These are phyloP conservation scores for Lactarius sanguifluus DNA, from an alignment of 768 basidiomycete species.

Conservation along the genomic window DNA sequence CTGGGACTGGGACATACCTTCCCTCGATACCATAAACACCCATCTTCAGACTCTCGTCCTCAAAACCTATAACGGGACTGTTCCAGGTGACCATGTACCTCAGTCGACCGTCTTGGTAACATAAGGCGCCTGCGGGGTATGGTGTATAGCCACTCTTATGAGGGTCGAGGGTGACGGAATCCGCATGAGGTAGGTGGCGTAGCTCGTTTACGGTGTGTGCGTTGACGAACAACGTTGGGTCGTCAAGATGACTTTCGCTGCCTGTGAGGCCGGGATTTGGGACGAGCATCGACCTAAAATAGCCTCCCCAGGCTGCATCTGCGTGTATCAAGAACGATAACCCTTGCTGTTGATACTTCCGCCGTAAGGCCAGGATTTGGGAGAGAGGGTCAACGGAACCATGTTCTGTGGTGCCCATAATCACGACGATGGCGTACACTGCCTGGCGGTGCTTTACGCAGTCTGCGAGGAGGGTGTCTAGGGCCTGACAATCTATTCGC, in stretches of 20 bases:
- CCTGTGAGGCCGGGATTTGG: slow-evolving; percentile 14
- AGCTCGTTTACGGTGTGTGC: slow-evolving; percentile 37
- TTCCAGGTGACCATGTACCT: slow-evolving; percentile 42
- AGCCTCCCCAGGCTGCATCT: slow-evolving; percentile 51
- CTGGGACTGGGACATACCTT: slow-evolving; percentile 36
- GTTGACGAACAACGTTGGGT: slow-evolving; percentile 36
- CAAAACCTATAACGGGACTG: slow-evolving; percentile 37
- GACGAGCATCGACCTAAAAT: slow-evolving; percentile 41
- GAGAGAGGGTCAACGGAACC: slow-evolving; percentile 45
- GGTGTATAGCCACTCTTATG: slow-evolving; percentile 47
- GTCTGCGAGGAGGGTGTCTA: slow-evolving; percentile 34
- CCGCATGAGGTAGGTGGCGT: slow-evolving; percentile 31
- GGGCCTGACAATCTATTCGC: slow-evolving; percentile 37
- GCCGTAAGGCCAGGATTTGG: slow-evolving; percentile 39
- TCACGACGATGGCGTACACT: slow-evolving; percentile 45
- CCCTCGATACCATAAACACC: slow-evolving; percentile 51
- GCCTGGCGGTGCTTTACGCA: slow-evolving; percentile 37
- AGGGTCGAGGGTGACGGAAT: slow-evolving; percentile 45
- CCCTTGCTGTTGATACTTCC: slow-evolving; percentile 37
- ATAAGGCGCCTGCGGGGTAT: slow-evolving; percentile 45
- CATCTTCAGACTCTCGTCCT: slow-evolving; percentile 35
- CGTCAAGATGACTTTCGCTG: slow-evolving; percentile 8
- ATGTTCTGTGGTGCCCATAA: slow-evolving; percentile 47
- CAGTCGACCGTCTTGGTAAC: slow-evolving; percentile 42
- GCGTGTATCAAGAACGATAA: slow-evolving; percentile 44